Evolutionary conservation across 2,329 filamentous ascomycete genomes (phyloP), one percentile per base, ranked within the genome.

Genomic region (Penicillium fuscoglaucum): DNA sequence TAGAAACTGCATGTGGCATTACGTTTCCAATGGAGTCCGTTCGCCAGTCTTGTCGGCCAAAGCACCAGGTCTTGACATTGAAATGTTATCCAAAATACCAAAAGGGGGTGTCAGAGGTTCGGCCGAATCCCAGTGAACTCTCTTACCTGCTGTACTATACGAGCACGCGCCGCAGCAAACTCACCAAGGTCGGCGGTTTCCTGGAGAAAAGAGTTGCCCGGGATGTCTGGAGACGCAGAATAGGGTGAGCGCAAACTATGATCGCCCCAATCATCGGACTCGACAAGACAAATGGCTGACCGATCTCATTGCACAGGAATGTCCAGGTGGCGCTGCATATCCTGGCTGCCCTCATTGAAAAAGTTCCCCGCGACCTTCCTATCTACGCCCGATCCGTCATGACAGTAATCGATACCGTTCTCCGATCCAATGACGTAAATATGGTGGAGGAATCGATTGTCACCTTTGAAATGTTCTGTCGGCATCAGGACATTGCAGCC

Each of bases 111-210:
- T 89, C 93, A 73, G 91, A 96, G 70, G 91, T 96, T 72, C 96
- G 93, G 78, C 93, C 95, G 45, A 98, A 98, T 78, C 91, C 91
- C 66, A 96, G 91, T 78, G 95, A 99, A 81, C 86, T 99, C 63
- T 96, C 91, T 77, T 98, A 98, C 74, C 85, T 99, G 64, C 86
- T 98, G 55, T 98, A 96, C 83, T 98, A 99, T 81, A 92, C 91
- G 61, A 96, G 90, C 72, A 96, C 93, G 68, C 90, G 93, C 60
- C 88, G 91, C 65, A 93, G 90, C 77, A 99, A 98, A 83, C 87
- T 98, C 68, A 91, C 95, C 71, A 99, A 99, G 79, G 93, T 99
- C 66, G 92, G 91, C 75, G 87, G 87, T 68, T 99, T 97, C 73
- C 83, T 99, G 64, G 93, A 98, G 80, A 96, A 93, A 82, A 91